Base-by-base conservation (phyloP, 2,329 filamentous ascomycete species). In the Fusarium fracticaudum region DNA sequence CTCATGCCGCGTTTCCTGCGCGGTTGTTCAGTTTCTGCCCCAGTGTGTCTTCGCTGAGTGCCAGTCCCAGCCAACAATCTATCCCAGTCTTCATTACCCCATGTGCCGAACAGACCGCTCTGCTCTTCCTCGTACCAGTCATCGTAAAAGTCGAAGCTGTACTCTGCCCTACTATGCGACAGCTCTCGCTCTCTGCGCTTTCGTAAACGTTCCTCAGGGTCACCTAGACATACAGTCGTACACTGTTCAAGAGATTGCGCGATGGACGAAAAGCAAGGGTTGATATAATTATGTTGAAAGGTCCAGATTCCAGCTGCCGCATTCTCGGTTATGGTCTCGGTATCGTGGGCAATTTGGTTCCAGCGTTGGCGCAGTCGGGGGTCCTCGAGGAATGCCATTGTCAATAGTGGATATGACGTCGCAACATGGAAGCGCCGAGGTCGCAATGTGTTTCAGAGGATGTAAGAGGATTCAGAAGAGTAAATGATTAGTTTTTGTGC, bases 131-230 rank as follows among this genome's bases (percentile, higher is more conserved):
- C 87, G 70, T 98, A 94, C 96, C 96, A 98, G 83, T 98, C 96
- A 83, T 98, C 96, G 85, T 98, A 98, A 81, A 98, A 98, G 82
- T 98, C 96, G 81, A 98, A 98, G 79, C 90, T 95, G 78, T 93
- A 90, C 83, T 98, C 95, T 35, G 95, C 93, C 59, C 91, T 83
- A 6, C 90, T 90, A 69, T 85, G 83, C 31, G 86, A 84, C 14
- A 88, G 85, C 26, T 89, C 88, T 50, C 92, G 89, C 77, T 94
- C 91, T 70, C 92, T 87, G 51, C 86, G 84, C 64, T 94, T 90
- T 37, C 93, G 91, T 55, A 91, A 85, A 67, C 93, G 91, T 80
- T 96, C 93, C 76, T 95, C 93, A 62, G 90, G 90, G 78, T 90
- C 91, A 61, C 93, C 92, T 41, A 91, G 83, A 75, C 94, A 94